A percentile compares a stretch with the other conserved stretches of the same genome.
These are phyloP conservation scores for Eremothecium cymbalariae DNA, from an alignment of 1,139 yeast genomes.

Conservation along the genomic window DNA sequence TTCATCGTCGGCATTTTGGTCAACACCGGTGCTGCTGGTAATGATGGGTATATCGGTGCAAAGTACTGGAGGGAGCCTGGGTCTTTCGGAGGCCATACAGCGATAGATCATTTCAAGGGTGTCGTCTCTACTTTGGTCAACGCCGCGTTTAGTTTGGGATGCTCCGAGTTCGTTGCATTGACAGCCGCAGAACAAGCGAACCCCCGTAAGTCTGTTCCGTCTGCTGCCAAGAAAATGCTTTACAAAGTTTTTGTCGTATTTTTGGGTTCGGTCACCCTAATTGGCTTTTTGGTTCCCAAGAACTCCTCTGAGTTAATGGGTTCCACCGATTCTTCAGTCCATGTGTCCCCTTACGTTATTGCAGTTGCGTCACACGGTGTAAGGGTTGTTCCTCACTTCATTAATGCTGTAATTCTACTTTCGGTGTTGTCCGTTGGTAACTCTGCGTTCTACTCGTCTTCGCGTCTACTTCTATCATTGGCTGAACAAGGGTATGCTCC, in stretches of 20 bases:
- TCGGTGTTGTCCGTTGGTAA: constrained; percentile 45
- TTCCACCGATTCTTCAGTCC: constrained; percentile 37
- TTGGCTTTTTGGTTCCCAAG: constrained; percentile 66
- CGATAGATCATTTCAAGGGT: constrained; percentile 52
- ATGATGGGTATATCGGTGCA: constrained; percentile 54
- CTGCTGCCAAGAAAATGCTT: constrained; percentile 67
- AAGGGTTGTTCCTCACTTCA: constrained; percentile 51
- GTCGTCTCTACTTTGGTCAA: constrained; percentile 73
- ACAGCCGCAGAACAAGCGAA: constrained; percentile 85
- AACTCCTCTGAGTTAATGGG: constrained; percentile 43
- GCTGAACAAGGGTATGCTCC: constrained; percentile 56
- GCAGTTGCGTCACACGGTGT: constrained; percentile 65
- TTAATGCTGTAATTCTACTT: constrained; percentile 43
- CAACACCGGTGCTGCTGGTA: constrained; percentile 61
- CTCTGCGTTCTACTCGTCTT: constrained; percentile 48
- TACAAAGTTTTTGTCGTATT: constrained; percentile 64
- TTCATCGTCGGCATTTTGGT: constrained; percentile 55
- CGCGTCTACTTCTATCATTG: constrained; percentile 50
- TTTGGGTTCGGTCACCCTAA: constrained; percentile 49
- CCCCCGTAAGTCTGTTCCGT: constrained; percentile 66
- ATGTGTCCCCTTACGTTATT: constrained; percentile 69
- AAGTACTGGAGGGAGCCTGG: constrained; percentile 57
- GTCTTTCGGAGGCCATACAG: constrained; percentile 36
- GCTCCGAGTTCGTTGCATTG: constrained; percentile 74
- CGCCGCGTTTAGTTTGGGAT: constrained; percentile 84